These are phyloP conservation scores for Scheffersomyces cryptocercus DNA, from an alignment of 1,139 yeast species.

Conservation along the genomic window DNA sequence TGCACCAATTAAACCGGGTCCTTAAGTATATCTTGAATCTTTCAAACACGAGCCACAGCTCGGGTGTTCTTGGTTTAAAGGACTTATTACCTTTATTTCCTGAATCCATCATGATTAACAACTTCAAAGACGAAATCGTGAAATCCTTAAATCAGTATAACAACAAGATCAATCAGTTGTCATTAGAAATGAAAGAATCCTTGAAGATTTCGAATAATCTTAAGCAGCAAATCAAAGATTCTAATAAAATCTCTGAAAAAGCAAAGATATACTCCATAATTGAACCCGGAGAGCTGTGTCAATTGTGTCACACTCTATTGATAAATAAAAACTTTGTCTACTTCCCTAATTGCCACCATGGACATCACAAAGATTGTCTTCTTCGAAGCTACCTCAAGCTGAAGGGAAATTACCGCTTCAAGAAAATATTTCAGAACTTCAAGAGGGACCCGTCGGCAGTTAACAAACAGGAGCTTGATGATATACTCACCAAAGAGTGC, in stretches of 20 bases:
- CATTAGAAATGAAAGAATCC: conserved; percentile 78
- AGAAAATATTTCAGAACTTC: conserved; percentile 44
- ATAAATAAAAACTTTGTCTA: conserved; percentile 73
- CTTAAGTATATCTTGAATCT: conserved; percentile 46
- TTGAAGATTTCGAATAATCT: conserved; percentile 63
- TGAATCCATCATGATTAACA: conserved; percentile 76
- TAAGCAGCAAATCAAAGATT: conserved; percentile 55
- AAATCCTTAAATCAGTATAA: conserved; percentile 75
- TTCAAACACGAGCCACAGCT: conserved; percentile 26
- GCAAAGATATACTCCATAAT: conserved; percentile 47
- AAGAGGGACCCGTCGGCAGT: conserved; percentile 15
- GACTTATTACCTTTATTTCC: conserved; percentile 86
- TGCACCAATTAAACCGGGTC: conserved; percentile 23
- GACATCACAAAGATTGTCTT: conserved; percentile 87
- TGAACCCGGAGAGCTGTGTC: conserved; percentile 85
- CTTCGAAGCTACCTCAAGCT: conserved; percentile 55
- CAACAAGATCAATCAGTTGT: conserved; percentile 57
- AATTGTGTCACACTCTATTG: conserved; percentile 64
- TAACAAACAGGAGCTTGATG: conserved; percentile 52
- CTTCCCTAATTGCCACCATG: conserved; percentile 85
- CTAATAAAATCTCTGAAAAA: conserved; percentile 44
- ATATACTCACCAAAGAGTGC: conserved; percentile 66
- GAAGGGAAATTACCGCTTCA: conserved; percentile 69
- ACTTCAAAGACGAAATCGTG: conserved; percentile 82
- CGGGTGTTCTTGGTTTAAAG: conserved; percentile 56